Conservation (phyloP, 768 basidiomycete species). For the Brasilioporus rufonigricans region DNA sequence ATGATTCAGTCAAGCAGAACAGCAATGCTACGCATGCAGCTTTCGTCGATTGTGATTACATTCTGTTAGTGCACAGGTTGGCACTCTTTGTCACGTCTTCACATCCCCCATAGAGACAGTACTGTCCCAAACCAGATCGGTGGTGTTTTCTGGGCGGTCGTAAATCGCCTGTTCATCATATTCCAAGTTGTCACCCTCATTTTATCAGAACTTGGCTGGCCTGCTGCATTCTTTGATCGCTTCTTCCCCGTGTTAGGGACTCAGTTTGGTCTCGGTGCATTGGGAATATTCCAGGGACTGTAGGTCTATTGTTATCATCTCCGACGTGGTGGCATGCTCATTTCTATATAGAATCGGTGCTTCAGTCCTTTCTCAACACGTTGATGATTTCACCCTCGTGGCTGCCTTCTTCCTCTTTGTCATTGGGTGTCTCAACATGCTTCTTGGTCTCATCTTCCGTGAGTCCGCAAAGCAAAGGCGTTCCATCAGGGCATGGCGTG, state of each 20-base stretch:
- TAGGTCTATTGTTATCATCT: slow-evolving; percentile 35
- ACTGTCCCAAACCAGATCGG: slow-evolving; percentile 91
- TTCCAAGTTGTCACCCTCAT: slow-evolving; percentile 80
- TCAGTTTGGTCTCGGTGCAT: slow-evolving; percentile 80
- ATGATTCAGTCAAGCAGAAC: slow-evolving; percentile 41
- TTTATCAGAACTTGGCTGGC: slow-evolving; percentile 82
- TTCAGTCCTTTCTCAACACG: slow-evolving; percentile 71
- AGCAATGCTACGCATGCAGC: slow-evolving; percentile 31
- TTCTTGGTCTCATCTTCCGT: slow-evolving; percentile 73
- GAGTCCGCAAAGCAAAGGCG: slow-evolving; percentile 58
- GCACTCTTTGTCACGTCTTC: slow-evolving; percentile 1
- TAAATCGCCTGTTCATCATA: slow-evolving; percentile 85
- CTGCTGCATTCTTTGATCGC: slow-evolving; percentile 70
- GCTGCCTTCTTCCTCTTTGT: slow-evolving; percentile 91
- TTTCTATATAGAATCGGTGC: slow-evolving; percentile 54
- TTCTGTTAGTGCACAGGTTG: slow-evolving; percentile 50
- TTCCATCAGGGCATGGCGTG: slow-evolving; percentile 63
- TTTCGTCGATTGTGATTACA: slow-evolving; percentile 68
- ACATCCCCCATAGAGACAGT: slow-evolving; percentile 48
- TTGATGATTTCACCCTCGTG: slow-evolving; percentile 86
- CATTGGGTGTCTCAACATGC: slow-evolving; percentile 84
- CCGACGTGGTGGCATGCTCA: slow-evolving; percentile 4
- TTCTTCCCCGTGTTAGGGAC: slow-evolving; percentile 87
- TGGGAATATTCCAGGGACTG: slow-evolving; percentile 88
- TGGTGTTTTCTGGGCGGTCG: slow-evolving; percentile 88